These are phyloP conservation scores for Schizothecium vesticola DNA, from an alignment of 495 filamentous ascomycete species.

Conservation along the genomic window DNA sequence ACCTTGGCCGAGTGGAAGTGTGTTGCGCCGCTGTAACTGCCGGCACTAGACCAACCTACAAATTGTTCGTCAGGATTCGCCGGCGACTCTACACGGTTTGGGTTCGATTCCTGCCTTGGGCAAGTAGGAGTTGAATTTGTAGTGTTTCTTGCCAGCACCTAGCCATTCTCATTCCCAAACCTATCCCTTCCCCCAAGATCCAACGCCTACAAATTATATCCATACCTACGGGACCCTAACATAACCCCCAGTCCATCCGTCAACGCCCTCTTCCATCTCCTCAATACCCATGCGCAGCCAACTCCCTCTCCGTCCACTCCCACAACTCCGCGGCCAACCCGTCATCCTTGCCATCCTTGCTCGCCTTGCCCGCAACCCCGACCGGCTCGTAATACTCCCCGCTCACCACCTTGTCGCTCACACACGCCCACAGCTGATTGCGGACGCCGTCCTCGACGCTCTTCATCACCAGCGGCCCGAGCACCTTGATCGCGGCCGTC, in stretches of 20 bases:
- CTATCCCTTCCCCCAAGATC: no score
- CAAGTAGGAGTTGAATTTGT: neutral
- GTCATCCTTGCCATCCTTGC: constrained; percentile 38
- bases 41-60: neutral
- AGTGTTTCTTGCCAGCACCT: neutral
- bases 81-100: neutral
- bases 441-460: constrained; percentile 42
- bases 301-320: constrained; percentile 56
- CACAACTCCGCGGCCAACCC: constrained; percentile 50
- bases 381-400: constrained; percentile 34
- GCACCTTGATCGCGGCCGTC: neutral
- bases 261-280: neutral
- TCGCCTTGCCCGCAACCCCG: constrained; percentile 13
- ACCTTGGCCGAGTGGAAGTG: neutral
- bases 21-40: neutral
- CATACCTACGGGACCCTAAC: neutral
- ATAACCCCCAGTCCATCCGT: neutral
- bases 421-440: constrained; percentile 59
- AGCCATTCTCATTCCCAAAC: no score
- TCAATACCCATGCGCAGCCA: neutral
- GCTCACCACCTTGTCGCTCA: constrained; percentile 37
- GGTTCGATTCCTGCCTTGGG: neutral
- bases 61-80: neutral
- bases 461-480: neutral
- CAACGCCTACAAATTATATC: no score